Evolutionary conservation across 1,284 basidiomycete species (phyloP).

Genomic region (Boletellus sp.): DNA sequence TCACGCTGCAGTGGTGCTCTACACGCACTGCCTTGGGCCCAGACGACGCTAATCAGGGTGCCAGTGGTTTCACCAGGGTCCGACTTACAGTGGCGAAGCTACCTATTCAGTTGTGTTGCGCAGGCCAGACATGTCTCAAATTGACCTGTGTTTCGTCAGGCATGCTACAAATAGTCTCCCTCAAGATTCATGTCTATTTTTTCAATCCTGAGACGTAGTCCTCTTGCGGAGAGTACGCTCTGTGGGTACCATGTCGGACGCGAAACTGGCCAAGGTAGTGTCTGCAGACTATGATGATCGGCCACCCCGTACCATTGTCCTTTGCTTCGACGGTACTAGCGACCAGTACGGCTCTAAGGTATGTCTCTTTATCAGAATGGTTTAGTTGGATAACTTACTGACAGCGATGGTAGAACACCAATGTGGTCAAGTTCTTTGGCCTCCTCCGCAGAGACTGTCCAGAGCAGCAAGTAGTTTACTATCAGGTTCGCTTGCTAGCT

Average conservation of each 20-base stretch:
- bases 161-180: conserved; percentile 11
- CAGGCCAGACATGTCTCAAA: background rate
- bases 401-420: conserved; percentile 53
- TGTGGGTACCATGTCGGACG: conserved; percentile 16
- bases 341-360: conserved; percentile 44
- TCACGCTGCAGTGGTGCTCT: too few relatives aligned
- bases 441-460: conserved; percentile 57
- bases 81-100: too few relatives aligned
- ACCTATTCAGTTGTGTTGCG: too few relatives aligned
- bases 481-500: conserved; percentile 47
- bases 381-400: background rate
- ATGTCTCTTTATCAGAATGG: conserved; percentile 9
- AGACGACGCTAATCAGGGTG: too few relatives aligned
- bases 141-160: background rate
- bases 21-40: too few relatives aligned
- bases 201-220: background rate
- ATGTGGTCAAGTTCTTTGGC: conserved; percentile 65
- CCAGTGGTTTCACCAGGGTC: too few relatives aligned
- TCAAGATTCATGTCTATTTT: background rate
- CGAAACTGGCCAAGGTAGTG: background rate
- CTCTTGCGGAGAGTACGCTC: too few relatives aligned
- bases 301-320: conserved; percentile 44
- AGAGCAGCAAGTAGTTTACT: conserved; percentile 60
- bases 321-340: conserved; percentile 65
- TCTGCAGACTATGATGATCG: conserved; percentile 2